Evolutionary conservation across 2,329 filamentous ascomycete species (phyloP).

Genomic region (Cladosporium sp.): DNA sequence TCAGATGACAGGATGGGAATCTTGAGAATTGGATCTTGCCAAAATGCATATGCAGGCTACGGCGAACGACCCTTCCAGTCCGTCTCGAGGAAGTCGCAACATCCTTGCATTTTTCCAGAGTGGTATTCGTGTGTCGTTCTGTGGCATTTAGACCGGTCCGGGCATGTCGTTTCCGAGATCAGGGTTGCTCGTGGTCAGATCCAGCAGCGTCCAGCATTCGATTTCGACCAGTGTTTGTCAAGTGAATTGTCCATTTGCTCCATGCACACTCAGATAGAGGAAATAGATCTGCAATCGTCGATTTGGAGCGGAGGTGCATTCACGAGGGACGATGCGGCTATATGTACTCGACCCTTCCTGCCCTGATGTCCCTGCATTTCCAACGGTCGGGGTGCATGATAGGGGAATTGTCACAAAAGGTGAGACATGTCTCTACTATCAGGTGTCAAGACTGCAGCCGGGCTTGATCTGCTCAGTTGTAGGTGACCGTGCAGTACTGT

Average conservation of each 20-base stretch:
- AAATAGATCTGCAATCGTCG: constrained; percentile 11
- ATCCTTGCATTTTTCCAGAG: not conserved
- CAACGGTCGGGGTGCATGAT: not conserved
- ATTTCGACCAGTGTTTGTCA: too few relatives aligned
- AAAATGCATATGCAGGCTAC: not conserved
- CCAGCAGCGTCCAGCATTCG: too few relatives aligned
- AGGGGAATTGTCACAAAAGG: not conserved
- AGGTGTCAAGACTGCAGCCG: not conserved
- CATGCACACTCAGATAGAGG: not conserved
- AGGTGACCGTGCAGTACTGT: not conserved
- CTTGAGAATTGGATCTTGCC: not conserved
- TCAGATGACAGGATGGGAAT: not conserved
- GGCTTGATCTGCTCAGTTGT: not conserved
- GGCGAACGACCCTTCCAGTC: not conserved
- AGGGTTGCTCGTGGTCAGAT: too few relatives aligned
- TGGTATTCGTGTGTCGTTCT: not conserved
- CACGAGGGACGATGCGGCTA: not conserved
- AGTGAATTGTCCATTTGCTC: not conserved
- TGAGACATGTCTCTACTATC: constrained; percentile 2
- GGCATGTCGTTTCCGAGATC: too few relatives aligned
- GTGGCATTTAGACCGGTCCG: too few relatives aligned
- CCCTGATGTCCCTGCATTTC: not conserved
- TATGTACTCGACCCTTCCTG: not conserved
- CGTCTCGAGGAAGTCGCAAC: not conserved
- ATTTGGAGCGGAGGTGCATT: not conserved